Evolutionary conservation across 208 protist genomes (phyloP).

Genomic region (Pavlovales sp.): DNA sequence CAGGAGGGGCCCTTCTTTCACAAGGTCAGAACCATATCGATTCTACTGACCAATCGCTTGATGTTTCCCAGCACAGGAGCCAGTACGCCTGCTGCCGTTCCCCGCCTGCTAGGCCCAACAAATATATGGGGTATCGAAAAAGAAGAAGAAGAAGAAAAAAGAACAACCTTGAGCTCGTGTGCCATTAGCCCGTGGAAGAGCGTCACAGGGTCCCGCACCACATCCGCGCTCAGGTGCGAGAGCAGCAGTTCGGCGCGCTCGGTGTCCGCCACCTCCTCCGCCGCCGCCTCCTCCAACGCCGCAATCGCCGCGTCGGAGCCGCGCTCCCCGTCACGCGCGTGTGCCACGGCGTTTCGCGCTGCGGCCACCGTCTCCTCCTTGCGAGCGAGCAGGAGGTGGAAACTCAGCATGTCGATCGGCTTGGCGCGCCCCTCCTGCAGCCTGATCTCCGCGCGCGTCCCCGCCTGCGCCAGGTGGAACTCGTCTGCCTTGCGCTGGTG

Average conservation of each 20-base stretch:
- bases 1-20: too few species aligned
- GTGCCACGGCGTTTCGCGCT: not conserved
- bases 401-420: conserved; percentile 53
- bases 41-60: too few species aligned
- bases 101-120: too few species aligned
- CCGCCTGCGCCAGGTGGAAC: conserved; percentile 49
- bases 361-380: not conserved
- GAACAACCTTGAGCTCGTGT: not conserved
- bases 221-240: not conserved
- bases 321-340: not conserved
- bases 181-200: not conserved
- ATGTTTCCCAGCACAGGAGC: too few species aligned
- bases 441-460: conserved; percentile 32
- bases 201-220: not conserved
- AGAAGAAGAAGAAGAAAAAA: too few species aligned
- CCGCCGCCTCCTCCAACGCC: too few species aligned
- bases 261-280: not conserved
- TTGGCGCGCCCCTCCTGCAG: conserved; percentile 50
- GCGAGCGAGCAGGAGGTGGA: conserved; percentile 46
- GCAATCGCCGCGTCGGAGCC: too few species aligned
- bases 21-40: too few species aligned
- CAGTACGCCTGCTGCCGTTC: too few species aligned
- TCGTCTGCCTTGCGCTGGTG: conserved; percentile 56
- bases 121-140: too few species aligned
- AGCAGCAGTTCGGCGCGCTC: not conserved